Conservation (phyloP, 495 filamentous ascomycete species). For the Trypethelium eluteriae region DNA sequence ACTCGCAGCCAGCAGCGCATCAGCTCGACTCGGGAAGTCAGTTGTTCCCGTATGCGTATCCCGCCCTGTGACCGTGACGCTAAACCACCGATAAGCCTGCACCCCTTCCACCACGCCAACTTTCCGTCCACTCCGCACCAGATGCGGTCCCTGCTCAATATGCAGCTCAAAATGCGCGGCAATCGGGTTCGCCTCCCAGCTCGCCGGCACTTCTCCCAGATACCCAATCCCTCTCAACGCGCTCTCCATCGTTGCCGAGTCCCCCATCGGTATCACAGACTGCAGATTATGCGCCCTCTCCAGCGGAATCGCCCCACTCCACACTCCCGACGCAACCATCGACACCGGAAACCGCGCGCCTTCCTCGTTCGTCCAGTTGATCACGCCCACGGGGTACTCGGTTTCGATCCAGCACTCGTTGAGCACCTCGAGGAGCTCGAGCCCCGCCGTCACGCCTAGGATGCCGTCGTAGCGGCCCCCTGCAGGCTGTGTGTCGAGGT, state of each 20-base stretch:
- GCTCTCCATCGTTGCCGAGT: slow-evolving; percentile 53
- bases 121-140: slow-evolving; percentile 53
- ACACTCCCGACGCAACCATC: slow-evolving; percentile 71
- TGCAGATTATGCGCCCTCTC: slow-evolving; percentile 53
- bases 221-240: slow-evolving; percentile 67
- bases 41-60: slow-evolving; percentile 75
- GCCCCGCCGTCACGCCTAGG: slow-evolving; percentile 60
- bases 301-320: slow-evolving; percentile 60
- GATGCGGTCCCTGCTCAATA: slow-evolving; percentile 72
- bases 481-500: slow-evolving; percentile 71
- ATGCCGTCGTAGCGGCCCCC: slow-evolving; percentile 75
- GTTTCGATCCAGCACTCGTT: slow-evolving; percentile 64
- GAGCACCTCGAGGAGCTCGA: slow-evolving; percentile 63
- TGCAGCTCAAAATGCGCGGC: slow-evolving; percentile 79
- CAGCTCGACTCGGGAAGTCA: slow-evolving; percentile 49
- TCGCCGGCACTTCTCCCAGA: slow-evolving; percentile 51
- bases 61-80: slow-evolving; percentile 54
- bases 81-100: slow-evolving; percentile 64
- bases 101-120: slow-evolving; percentile 67
- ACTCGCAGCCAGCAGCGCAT: slow-evolving; percentile 60
- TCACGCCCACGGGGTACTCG: slow-evolving; percentile 60
- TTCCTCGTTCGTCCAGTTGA: slow-evolving; percentile 85
- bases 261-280: slow-evolving; percentile 43
- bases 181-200: slow-evolving; percentile 56
- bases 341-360: slow-evolving; percentile 73